Percentiles rank a stretch among this genome's conserved stretches.
Evolutionary conservation across 2,329 filamentous ascomycete genomes (phyloP).

Genomic region (Colletotrichum tamarilloi): DNA sequence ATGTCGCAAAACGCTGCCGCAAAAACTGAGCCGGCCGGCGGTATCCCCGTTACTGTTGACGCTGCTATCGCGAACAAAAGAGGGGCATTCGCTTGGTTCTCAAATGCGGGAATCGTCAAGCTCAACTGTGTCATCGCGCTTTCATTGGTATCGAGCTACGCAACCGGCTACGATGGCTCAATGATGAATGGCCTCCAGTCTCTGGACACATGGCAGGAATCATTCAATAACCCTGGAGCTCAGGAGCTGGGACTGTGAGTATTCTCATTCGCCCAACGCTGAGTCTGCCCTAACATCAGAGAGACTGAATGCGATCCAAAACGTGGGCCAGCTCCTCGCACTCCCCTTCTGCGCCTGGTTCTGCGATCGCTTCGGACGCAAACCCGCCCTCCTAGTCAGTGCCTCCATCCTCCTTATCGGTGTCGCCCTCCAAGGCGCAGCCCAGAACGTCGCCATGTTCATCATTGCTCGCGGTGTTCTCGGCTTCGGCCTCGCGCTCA

Average conservation of each 20-base stretch:
- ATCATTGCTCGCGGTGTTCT: conserved; percentile 52
- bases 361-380: conserved; percentile 43
- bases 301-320: conserved; percentile 45
- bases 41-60: conserved; percentile 28
- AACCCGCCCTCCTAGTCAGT: conserved; percentile 38
- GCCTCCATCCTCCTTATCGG: conserved; percentile 49
- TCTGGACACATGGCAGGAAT: conserved; percentile 47
- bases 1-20: conserved; percentile 8
- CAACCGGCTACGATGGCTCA: conserved; percentile 45
- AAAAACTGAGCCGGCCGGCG: conserved; percentile 2
- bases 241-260: conserved; percentile 41
- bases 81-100: conserved; percentile 18
- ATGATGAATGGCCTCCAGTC: conserved; percentile 56
- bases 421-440: conserved; percentile 52
- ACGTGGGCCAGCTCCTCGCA: conserved; percentile 47
- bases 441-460: conserved; percentile 58
- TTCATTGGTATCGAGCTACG: conserved; percentile 29
- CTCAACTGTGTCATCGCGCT: conserved; percentile 19
- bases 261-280: background rate
- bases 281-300: background rate
- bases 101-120: conserved; percentile 26
- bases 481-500: conserved; percentile 51
- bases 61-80: conserved; percentile 23
- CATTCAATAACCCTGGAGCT: conserved; percentile 46
- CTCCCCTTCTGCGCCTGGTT: conserved; percentile 45